phyloP scores from a whole-genome alignment of 139 green algal genomes.

The Chlorella sp. region DNA sequence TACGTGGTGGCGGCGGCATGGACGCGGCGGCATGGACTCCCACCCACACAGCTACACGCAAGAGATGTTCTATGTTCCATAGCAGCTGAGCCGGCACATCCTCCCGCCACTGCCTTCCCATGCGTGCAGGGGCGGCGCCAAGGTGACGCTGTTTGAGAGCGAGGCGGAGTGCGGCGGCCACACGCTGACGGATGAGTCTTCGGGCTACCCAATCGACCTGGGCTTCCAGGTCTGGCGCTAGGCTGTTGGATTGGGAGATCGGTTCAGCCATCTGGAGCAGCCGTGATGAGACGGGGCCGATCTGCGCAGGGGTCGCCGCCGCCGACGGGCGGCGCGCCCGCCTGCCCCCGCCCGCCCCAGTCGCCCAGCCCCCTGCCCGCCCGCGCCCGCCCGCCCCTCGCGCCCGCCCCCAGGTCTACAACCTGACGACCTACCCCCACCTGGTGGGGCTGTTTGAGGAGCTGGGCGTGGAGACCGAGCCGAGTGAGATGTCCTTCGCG shows the following conservation, averaged over 20 bases:
- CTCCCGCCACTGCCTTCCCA: not conserved
- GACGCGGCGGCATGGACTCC: too few relatives aligned
- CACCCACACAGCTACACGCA: too few relatives aligned
- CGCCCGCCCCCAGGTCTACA: slow-evolving; percentile 74
- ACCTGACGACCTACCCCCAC: slow-evolving; percentile 96
- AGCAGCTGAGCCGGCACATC: too few relatives aligned
- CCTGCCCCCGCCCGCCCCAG: too few relatives aligned
- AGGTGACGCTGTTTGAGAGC: slow-evolving; percentile 89
- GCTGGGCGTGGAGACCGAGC: slow-evolving; percentile 86
- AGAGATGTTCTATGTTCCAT: too few relatives aligned
- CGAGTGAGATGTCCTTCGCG: slow-evolving; percentile 94
- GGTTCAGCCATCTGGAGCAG: too few relatives aligned
- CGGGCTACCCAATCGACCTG: slow-evolving; percentile 78
- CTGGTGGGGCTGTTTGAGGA: slow-evolving; percentile 88
- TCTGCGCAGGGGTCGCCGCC: too few relatives aligned
- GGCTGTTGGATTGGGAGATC: not conserved
- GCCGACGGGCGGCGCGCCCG: too few relatives aligned
- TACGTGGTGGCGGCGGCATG: too few relatives aligned
- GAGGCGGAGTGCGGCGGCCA: slow-evolving; percentile 85
- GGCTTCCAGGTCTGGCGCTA: slow-evolving; percentile 86
- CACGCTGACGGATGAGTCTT: slow-evolving; percentile 80
- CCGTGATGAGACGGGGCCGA: too few relatives aligned
- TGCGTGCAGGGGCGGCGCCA: slow-evolving; percentile 59
- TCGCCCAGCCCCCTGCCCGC: too few relatives aligned
- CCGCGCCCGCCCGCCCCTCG: not conserved